These are phyloP conservation scores for Circinella minor DNA, from an alignment of 371 early-diverging fungal species.

Conservation along the genomic window DNA sequence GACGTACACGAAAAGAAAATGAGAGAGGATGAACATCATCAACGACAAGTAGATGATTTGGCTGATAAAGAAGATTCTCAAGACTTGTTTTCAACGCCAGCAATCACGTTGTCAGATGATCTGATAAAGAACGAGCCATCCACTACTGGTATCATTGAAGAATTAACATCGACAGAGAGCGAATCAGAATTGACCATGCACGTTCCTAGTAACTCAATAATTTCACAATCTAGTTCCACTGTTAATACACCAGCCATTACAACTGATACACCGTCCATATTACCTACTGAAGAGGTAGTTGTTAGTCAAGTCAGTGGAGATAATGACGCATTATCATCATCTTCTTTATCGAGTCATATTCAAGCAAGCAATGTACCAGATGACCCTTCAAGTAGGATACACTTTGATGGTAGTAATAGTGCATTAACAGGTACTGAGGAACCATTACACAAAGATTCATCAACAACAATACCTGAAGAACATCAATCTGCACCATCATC, in stretches of 20 bases:
- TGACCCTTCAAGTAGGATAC: background rate
- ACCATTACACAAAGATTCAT: background rate
- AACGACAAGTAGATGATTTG: background rate
- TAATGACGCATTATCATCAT: background rate
- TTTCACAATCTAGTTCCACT: background rate
- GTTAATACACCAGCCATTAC: background rate
- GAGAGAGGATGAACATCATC: background rate
- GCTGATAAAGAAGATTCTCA: background rate
- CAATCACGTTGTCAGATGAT: background rate
- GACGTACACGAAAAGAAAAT: background rate
- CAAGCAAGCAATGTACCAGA: background rate
- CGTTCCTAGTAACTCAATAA: background rate
- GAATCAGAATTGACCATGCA: background rate
- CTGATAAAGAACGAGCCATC: background rate
- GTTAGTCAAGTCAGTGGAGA: background rate
- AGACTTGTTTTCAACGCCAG: background rate
- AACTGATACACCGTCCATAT: background rate
- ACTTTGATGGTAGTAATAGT: too few species aligned
- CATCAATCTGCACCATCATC: background rate
- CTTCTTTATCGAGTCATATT: too few species aligned
- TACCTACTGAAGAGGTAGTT: background rate
- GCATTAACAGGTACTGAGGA: background rate
- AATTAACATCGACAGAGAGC: background rate
- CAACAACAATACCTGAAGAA: slow-evolving; percentile 7
- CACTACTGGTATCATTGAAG: background rate